Evolutionary conservation across 345 rosid genomes (phyloP).

Genomic region (Boechera retrofracta): DNA sequence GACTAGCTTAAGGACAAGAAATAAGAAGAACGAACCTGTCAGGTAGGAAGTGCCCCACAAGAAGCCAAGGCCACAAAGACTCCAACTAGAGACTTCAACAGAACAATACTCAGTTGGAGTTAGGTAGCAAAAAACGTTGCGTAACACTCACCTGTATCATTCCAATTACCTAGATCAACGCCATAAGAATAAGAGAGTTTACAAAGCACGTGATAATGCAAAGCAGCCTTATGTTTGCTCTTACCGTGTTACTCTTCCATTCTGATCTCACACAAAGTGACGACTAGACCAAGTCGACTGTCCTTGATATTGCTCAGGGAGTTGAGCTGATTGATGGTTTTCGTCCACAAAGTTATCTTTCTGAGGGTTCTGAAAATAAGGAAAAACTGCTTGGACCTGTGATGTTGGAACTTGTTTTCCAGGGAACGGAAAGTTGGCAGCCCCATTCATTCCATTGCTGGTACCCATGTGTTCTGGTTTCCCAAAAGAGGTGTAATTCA

Average conservation of each 20-base stretch:
- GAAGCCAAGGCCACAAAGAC: slow-evolving; percentile 66
- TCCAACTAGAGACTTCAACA: slow-evolving; percentile 75
- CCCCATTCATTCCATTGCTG: slow-evolving; percentile 58
- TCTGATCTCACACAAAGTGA: slow-evolving; percentile 78
- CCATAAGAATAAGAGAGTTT: slow-evolving; percentile 17
- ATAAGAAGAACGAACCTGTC: slow-evolving; percentile 55
- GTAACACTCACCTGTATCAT: slow-evolving; percentile 65
- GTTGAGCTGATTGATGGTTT: slow-evolving; percentile 62
- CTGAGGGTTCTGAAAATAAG: slow-evolving; percentile 55
- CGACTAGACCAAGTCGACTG: slow-evolving; percentile 77
- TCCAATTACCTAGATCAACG: slow-evolving; percentile 53
- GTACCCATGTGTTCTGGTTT: slow-evolving; percentile 54
- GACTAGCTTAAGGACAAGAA: neutral
- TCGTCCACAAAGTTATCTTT: slow-evolving; percentile 55
- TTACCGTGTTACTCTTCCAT: slow-evolving; percentile 48
- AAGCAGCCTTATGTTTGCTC: slow-evolving; percentile 28
- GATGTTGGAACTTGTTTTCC: slow-evolving; percentile 67
- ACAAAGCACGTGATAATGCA: neutral
- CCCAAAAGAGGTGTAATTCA: slow-evolving; percentile 52
- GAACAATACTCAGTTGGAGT: slow-evolving; percentile 69
- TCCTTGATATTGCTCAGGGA: slow-evolving; percentile 85
- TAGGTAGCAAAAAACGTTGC: slow-evolving; percentile 62
- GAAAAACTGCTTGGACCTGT: slow-evolving; percentile 58
- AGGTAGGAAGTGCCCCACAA: slow-evolving; percentile 69
- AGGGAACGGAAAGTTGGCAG: slow-evolving; percentile 82